phyloP scores from a whole-genome alignment of 768 basidiomycete genomes.

The Boletus huronensis region DNA sequence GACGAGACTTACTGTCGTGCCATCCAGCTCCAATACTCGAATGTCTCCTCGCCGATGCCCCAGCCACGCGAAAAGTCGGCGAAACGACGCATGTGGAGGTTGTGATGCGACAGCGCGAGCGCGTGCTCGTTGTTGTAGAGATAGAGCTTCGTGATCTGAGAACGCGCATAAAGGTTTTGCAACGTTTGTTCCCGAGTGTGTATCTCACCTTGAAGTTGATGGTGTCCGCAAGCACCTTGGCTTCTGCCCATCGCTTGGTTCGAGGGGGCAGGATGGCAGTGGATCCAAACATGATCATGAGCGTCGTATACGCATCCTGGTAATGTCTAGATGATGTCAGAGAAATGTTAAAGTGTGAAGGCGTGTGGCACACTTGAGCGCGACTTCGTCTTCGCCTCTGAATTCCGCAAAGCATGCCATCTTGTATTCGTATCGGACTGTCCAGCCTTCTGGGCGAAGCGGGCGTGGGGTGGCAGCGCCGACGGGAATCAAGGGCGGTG shows the following conservation, averaged over 20 bases:
- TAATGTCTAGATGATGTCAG: constrained; percentile 64
- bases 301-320: constrained; percentile 84
- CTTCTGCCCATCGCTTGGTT: constrained; percentile 98
- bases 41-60: constrained; percentile 96
- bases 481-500: constrained; percentile 44
- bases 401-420: constrained; percentile 97
- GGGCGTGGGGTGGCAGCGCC: constrained; percentile 46
- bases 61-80: constrained; percentile 84
- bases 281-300: constrained; percentile 87
- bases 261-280: constrained; percentile 83
- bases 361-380: constrained; percentile 66
- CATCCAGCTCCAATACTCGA: constrained; percentile 97
- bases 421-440: constrained; percentile 95
- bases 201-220: constrained; percentile 77
- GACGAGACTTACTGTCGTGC: constrained; percentile 70
- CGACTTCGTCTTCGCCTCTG: constrained; percentile 86
- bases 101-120: constrained; percentile 78
- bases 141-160: constrained; percentile 83
- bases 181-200: background rate
- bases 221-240: constrained; percentile 93
- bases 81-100: constrained; percentile 80
- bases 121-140: constrained; percentile 87
- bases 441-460: constrained; percentile 86
- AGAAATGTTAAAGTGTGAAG: background rate
- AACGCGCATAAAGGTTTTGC: background rate